phyloP scores from a whole-genome alignment of 768 basidiomycete species.

The Pulveroboletus sp. region DNA sequence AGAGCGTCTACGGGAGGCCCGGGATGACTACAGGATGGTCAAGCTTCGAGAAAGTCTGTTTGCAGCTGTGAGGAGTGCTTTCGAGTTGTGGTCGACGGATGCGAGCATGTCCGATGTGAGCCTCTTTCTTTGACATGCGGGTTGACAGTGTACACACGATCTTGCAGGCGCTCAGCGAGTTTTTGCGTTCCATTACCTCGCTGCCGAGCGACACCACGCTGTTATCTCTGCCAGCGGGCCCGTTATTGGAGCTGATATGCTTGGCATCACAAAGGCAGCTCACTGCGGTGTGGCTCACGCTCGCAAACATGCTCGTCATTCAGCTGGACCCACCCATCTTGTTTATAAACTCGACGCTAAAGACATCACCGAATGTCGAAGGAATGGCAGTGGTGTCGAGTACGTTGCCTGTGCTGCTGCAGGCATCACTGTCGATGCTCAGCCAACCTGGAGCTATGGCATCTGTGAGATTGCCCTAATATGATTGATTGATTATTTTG shows the following conservation, averaged over 20 bases:
- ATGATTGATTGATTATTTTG: neutral
- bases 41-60: constrained; percentile 69
- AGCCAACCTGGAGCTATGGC: constrained; percentile 65
- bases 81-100: constrained; percentile 80
- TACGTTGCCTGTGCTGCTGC: constrained; percentile 56
- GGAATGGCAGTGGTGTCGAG: constrained; percentile 54
- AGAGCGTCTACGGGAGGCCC: constrained; percentile 54
- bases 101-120: constrained; percentile 74
- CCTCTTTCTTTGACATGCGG: constrained; percentile 21
- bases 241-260: constrained; percentile 78
- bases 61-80: constrained; percentile 51
- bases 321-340: constrained; percentile 75
- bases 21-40: constrained; percentile 61
- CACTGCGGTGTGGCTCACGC: constrained; percentile 80
- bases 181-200: constrained; percentile 84
- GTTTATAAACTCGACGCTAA: constrained; percentile 40
- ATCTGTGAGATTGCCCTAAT: constrained; percentile 44
- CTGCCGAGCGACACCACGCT: constrained; percentile 75
- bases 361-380: constrained; percentile 50
- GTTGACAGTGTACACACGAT: constrained; percentile 1
- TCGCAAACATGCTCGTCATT: constrained; percentile 75
- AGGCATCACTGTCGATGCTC: constrained; percentile 53
- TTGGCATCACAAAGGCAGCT: constrained; percentile 67
- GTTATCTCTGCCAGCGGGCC: constrained; percentile 76
- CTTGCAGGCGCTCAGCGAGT: constrained; percentile 69